Conservation (phyloP, 148 eudicot species). For the Silene conica region DNA sequence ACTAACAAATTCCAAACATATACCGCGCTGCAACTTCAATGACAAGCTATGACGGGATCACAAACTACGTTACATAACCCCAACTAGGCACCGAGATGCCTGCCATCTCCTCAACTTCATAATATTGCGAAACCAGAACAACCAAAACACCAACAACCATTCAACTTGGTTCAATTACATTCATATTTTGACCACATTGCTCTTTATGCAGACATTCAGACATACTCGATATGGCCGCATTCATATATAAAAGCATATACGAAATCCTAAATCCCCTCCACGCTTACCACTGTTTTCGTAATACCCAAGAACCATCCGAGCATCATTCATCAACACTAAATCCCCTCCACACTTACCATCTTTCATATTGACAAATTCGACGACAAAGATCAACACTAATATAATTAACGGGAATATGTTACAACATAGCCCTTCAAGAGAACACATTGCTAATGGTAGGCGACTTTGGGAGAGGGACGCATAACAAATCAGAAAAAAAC, state of each 20-base stretch:
- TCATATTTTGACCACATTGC: not conserved
- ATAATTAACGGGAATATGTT: too few relatives aligned
- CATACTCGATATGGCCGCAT: not conserved
- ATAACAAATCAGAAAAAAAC: not conserved
- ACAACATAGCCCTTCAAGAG: too few relatives aligned
- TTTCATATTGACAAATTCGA: too few relatives aligned
- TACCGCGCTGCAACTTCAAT: too few relatives aligned
- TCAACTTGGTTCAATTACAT: not conserved
- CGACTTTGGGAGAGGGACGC: not conserved
- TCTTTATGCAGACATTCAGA: not conserved
- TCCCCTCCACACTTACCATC: too few relatives aligned
- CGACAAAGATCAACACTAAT: too few relatives aligned
- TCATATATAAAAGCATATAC: not conserved
- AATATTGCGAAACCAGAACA: too few relatives aligned
- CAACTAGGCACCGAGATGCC: not conserved
- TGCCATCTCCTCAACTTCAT: not conserved
- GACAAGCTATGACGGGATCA: not conserved
- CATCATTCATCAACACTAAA: too few relatives aligned
- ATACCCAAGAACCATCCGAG: not conserved
- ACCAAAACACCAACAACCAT: not conserved
- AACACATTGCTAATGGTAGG: not conserved
- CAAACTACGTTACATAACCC: not conserved
- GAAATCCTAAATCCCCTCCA: too few relatives aligned
- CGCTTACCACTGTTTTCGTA: not conserved
- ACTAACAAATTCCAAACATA: not conserved